Percentiles rank a stretch among this genome's conserved stretches.
These are phyloP conservation scores for Dactylellina cionopaga DNA, from an alignment of 2,329 filamentous ascomycete species.

Conservation along the genomic window DNA sequence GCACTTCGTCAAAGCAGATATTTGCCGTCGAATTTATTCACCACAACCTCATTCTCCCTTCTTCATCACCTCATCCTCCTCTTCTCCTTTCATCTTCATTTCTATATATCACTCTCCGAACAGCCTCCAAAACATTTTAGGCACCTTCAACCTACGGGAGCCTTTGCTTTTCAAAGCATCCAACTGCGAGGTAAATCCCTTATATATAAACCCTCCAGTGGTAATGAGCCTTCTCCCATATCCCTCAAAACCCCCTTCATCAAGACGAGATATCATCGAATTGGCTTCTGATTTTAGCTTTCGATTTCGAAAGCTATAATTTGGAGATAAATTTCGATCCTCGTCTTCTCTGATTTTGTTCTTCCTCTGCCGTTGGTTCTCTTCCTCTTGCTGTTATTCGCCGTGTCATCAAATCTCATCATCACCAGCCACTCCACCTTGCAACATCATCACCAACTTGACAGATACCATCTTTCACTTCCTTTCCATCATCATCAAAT, in stretches of 20 bases:
- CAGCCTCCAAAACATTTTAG: background rate
- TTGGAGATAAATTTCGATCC: background rate
- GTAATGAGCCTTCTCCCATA: conserved; percentile 17
- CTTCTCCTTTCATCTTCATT: background rate
- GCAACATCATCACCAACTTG: conserved; percentile 7
- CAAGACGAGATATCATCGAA: conserved; percentile 18
- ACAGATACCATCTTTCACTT: conserved; percentile 4
- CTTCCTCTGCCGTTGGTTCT: conserved; percentile 1
- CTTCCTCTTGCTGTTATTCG: conserved; percentile 23
- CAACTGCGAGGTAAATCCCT: conserved; percentile 36
- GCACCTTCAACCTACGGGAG: background rate
- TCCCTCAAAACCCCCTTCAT: background rate
- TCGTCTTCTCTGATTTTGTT: conserved; percentile 21
- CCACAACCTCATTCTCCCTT: conserved; percentile 11
- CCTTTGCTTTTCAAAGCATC: conserved; percentile 8
- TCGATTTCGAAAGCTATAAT: background rate
- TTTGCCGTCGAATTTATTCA: conserved; percentile 30
- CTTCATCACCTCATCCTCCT: background rate
- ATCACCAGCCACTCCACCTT: conserved; percentile 24
- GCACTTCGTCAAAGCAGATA: conserved; percentile 21
- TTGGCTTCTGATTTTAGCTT: conserved; percentile 12
- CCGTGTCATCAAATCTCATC: conserved; percentile 30
- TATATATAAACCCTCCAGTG: conserved; percentile 37
- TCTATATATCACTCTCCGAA: background rate
- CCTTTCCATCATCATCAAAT: conserved; percentile 3